Evolutionary conservation across 2,329 filamentous ascomycete genomes (phyloP), one percentile per base, ranked within the genome.

Genomic region (Cryphonectria carpinicola): DNA sequence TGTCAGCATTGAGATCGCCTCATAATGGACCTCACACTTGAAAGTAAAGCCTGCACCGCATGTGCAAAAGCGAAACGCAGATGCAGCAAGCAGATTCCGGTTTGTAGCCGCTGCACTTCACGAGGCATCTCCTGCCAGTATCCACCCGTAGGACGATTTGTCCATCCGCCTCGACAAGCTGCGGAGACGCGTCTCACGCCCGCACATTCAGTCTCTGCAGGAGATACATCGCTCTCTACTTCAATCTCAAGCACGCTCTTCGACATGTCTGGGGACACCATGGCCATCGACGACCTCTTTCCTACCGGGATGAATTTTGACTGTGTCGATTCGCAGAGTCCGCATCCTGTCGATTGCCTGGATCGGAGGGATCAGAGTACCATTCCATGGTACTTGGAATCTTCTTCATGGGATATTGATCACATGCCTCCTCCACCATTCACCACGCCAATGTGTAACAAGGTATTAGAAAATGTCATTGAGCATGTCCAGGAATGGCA

Each of bases 51-150:
- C 4, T 77, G 76, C 49, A 19, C 22, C 8, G 69, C 72, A 0
- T 77, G 76, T 49, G 73, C 74, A 17, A 73, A 63, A 32, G 71
- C 76, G 2, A 77, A 77, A 70, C 73, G 76, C 17, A 74, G 65
- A 65, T 77, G 75, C 66, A 73, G 70, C 8, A 74, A 68, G 52
- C 69, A 75, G 58, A 71, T 65, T 32, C 76, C 76, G 3, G 62
- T 71, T 4, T 78, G 78, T 69, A 61, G 68, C 43, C 71, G 78
- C 19, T 78, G 77, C 60, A 32, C 63, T 11, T 71, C 73, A 11
- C 73, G 68, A 17, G 71, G 71, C 13, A 49, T 69, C 28, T 22
- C 22, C 11, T 79, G 77, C 67, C 65, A 73, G 14, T 79, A 79
- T 62, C 74, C 76, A 6, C 65, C 74, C 14, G 25, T 54, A 22